Conservation (phyloP, 140 eudicot species). For the Flaveria floridana region DNA sequence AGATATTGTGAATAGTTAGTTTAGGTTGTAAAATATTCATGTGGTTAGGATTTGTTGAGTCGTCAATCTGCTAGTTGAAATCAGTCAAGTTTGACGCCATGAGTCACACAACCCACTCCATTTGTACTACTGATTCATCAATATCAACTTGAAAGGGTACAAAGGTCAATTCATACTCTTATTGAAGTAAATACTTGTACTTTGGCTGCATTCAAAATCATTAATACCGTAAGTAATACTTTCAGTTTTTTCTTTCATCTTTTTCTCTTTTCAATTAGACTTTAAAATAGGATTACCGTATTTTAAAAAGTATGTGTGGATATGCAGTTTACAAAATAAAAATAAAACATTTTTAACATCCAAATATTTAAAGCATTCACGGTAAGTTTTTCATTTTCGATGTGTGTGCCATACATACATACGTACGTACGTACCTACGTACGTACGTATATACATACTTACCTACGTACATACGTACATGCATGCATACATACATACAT, state of each 20-base stretch:
- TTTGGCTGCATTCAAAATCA: constrained; percentile 8
- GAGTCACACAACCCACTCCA: constrained; percentile 5
- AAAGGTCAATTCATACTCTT: background rate
- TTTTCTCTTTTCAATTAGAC: background rate
- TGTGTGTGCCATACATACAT: too few relatives aligned
- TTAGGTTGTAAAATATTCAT: background rate
- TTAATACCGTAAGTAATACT: background rate
- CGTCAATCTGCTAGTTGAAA: too few relatives aligned
- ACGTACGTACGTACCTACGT: too few relatives aligned
- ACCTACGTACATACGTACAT: too few relatives aligned
- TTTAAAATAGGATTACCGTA: too few relatives aligned
- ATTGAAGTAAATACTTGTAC: background rate
- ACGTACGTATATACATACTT: too few relatives aligned
- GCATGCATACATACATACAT: too few relatives aligned
- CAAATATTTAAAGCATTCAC: too few relatives aligned
- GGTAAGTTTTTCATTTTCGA: too few relatives aligned
- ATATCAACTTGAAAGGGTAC: constrained; percentile 3
- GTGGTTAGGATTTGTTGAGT: background rate
- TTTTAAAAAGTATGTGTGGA: too few relatives aligned
- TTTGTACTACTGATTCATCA: constrained; percentile 6
- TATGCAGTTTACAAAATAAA: too few relatives aligned
- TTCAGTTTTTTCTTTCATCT: background rate
- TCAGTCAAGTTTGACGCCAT: background rate
- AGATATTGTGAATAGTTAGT: constrained; percentile 3
- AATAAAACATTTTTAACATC: too few relatives aligned